phyloP scores from a whole-genome alignment of 2,329 filamentous ascomycete genomes.

The Fusarium sp. region DNA sequence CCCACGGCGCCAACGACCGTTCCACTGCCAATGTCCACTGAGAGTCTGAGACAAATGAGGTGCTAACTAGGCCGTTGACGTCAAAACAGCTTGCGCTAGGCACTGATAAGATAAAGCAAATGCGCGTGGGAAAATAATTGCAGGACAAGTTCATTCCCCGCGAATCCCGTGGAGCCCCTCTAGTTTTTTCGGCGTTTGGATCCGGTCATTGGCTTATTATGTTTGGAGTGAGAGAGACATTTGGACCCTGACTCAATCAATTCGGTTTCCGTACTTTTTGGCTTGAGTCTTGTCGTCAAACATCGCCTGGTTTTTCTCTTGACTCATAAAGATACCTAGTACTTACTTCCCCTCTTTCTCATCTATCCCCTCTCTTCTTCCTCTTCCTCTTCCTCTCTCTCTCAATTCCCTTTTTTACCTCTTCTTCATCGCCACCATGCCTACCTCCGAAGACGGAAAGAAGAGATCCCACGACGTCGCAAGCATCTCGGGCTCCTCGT shows the following conservation, averaged over 20 bases:
- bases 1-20: slow-evolving; percentile 5
- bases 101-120: slow-evolving; percentile 30
- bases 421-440: slow-evolving; percentile 36
- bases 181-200: slow-evolving; percentile 39
- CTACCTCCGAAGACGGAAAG: slow-evolving; percentile 42
- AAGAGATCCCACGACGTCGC: slow-evolving; percentile 44
- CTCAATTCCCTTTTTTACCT: neutral
- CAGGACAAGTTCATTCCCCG: slow-evolving; percentile 1
- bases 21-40: neutral
- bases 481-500: slow-evolving; percentile 44
- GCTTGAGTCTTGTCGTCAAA: neutral
- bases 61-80: slow-evolving; percentile 23
- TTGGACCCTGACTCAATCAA: slow-evolving; percentile 34
- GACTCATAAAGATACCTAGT: neutral
- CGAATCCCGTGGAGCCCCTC: slow-evolving; percentile 33
- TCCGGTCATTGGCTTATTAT: slow-evolving; percentile 23
- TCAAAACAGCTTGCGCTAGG: slow-evolving; percentile 11
- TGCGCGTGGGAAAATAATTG: neutral
- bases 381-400: neutral
- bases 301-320: neutral
- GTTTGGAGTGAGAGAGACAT: neutral
- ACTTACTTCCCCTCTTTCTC: neutral
- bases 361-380: neutral
- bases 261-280: slow-evolving; percentile 1
- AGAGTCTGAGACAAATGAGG: neutral